Evolutionary conservation across 1,139 yeast species (phyloP), one percentile per base, ranked within the genome.

Genomic region (Yamadazyma sp.): DNA sequence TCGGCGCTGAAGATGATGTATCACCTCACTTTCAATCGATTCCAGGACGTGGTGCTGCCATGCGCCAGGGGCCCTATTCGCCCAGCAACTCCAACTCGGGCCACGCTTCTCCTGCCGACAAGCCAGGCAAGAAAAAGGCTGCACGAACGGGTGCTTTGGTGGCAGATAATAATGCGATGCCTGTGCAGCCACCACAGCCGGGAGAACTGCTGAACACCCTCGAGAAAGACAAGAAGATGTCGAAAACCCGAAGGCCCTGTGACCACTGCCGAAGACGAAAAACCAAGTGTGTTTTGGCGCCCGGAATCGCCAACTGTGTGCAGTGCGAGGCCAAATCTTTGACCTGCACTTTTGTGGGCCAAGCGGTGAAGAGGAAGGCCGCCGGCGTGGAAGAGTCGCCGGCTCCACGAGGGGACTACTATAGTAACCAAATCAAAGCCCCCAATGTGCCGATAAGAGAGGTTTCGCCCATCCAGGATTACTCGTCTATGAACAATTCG

Each of bases 181-280:
- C n/a, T n/a, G n/a, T n/a, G n/a, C 31, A 26, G 17, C 22, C 21
- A 38, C 16, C 29, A 6, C 29, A 26, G 15, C 16, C 26, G 9
- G 22, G 9, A 23, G 12, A 23, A n/a, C 25, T 4, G 25, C 12
- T n/a, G n/a, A 9, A 9, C 4, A 23, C 9, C 4, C 25, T 23
- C 12, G 31, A 28, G 11, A 28, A 28, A 28, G 31, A 28, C 22
- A 28, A 28, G n/a, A 27, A 34, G 32, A 15, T 10, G 3, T 26
- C 30, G 3, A 33, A 64, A 38, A 36, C 37, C 41, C 52, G 12
- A 63, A 61, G 76, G 12, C 83, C 86, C 1, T 83, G 90, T 55
- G 87, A 81, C 51, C 86, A 80, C 50, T 83, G 90, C 56, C 66
- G 86, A 38, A 64, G 85, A 41, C 63, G 83, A 37, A 81, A 80